Evolutionary conservation across 331 rosid genomes (phyloP).

Genomic region (Telfairia occidentalis): DNA sequence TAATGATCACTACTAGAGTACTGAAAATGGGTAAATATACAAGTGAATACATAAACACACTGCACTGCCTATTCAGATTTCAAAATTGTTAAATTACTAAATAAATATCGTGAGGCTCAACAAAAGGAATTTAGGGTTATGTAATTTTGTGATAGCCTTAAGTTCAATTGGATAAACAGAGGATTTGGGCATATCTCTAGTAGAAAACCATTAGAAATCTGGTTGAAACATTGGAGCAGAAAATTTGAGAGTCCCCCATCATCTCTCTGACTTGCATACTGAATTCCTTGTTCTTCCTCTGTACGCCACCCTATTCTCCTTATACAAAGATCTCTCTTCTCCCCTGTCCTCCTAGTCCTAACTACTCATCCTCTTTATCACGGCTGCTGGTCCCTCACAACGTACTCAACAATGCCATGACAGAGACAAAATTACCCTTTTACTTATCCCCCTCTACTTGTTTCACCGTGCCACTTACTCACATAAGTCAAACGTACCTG

Average conservation of each 20-base stretch:
- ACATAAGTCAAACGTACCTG: neutral
- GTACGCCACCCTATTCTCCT: neutral
- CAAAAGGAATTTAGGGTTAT: neutral
- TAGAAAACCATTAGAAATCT: neutral
- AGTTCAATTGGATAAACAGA: neutral
- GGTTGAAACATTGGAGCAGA: neutral
- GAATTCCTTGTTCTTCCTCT: neutral
- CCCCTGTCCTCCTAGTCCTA: neutral
- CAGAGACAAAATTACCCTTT: neutral
- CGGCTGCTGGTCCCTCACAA: neutral
- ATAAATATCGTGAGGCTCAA: neutral
- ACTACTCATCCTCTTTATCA: neutral
- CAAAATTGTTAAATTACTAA: neutral
- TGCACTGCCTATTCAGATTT: neutral
- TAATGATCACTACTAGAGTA: neutral
- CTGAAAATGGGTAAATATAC: neutral
- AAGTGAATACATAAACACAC: neutral
- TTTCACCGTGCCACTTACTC: neutral
- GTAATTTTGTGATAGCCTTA: neutral
- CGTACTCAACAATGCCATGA: neutral
- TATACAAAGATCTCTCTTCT: neutral
- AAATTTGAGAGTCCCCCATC: neutral
- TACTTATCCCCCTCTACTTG: neutral
- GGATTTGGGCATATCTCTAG: neutral
- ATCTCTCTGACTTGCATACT: neutral